Percentiles rank a stretch among this genome's conserved stretches.
Evolutionary conservation across 1,284 basidiomycete genomes (phyloP).

Genomic region (Puccinia hordei): DNA sequence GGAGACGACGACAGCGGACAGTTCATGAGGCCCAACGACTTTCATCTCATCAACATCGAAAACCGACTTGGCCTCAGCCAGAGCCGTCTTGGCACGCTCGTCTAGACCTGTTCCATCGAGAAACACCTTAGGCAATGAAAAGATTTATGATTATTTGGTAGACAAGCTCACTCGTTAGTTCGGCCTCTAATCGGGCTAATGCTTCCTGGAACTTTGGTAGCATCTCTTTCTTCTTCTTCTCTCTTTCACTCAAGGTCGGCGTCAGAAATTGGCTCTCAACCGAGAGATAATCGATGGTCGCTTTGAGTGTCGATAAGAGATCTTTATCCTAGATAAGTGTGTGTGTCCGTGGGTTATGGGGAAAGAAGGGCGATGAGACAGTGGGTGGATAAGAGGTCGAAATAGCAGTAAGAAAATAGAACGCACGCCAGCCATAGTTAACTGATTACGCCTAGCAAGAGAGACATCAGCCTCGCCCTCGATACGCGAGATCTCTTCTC

Average conservation of each 20-base stretch:
- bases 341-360: too few species aligned
- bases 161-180: constrained; percentile 35
- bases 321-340: constrained; percentile 41
- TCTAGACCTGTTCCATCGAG: constrained; percentile 35
- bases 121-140: not conserved
- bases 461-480: constrained; percentile 51
- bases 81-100: constrained; percentile 31
- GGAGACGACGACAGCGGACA: constrained; percentile 40
- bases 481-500: constrained; percentile 49
- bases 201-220: constrained; percentile 34
- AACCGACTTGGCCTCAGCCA: constrained; percentile 43
- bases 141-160: not conserved
- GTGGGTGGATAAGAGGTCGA: not conserved
- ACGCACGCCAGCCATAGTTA: constrained; percentile 37
- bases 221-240: constrained; percentile 35
- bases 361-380: constrained; percentile 7
- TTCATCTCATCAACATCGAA: constrained; percentile 50
- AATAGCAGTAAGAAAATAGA: not conserved
- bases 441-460: constrained; percentile 40
- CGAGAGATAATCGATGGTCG: constrained; percentile 44
- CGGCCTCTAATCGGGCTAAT: constrained; percentile 38
- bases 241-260: constrained; percentile 5
- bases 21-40: constrained; percentile 41
- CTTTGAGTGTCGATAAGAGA: constrained; percentile 42
- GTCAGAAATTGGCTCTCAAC: constrained; percentile 25